Evolutionary conservation across 352 stramenopile genomes (phyloP).

Genomic region (Phytophthora hibernalis): DNA sequence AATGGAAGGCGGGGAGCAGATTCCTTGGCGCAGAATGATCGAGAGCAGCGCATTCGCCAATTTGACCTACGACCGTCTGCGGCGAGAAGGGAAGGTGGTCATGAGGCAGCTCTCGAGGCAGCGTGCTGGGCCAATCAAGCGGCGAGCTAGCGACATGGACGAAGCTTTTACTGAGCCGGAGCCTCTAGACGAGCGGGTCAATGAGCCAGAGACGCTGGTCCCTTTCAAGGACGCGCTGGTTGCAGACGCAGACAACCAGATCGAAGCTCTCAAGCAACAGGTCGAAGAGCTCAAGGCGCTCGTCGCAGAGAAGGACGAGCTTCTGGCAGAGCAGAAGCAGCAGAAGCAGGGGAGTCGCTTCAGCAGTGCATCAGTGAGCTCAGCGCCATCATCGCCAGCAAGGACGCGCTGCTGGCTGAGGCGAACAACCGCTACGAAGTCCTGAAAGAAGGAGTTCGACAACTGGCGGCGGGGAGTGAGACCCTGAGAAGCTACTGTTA

Average conservation of each 20-base stretch:
- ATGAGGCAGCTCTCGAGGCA: constrained; percentile 17
- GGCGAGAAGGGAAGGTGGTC: constrained; percentile 22
- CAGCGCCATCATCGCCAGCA: constrained; percentile 25
- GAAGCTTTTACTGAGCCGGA: constrained; percentile 11
- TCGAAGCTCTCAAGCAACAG: constrained; percentile 22
- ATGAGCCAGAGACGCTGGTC: constrained; percentile 5
- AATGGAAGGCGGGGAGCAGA: constrained; percentile 4
- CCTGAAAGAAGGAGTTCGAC: constrained; percentile 12
- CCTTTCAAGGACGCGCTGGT: constrained; percentile 14
- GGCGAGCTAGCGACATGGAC: neutral
- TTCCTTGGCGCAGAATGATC: constrained; percentile 26
- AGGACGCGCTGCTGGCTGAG: constrained; percentile 16
- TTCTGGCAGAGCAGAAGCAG: constrained; percentile 6
- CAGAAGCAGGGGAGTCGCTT: constrained; percentile 19
- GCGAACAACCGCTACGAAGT: constrained; percentile 14
- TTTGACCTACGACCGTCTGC: constrained; percentile 21
- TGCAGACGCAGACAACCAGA: constrained; percentile 11
- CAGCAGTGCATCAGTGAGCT: constrained; percentile 27
- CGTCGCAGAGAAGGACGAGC: constrained; percentile 1
- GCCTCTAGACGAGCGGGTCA: constrained; percentile 1
- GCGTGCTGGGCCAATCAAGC: neutral
- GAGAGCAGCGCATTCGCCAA: constrained; percentile 17
- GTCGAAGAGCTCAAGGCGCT: constrained; percentile 2
- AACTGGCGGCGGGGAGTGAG: constrained; percentile 7
- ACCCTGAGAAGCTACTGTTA: constrained; percentile 1